Conservation (phyloP, 176 grass and related monocot species). For the Cenchrus fungigraminus region DNA sequence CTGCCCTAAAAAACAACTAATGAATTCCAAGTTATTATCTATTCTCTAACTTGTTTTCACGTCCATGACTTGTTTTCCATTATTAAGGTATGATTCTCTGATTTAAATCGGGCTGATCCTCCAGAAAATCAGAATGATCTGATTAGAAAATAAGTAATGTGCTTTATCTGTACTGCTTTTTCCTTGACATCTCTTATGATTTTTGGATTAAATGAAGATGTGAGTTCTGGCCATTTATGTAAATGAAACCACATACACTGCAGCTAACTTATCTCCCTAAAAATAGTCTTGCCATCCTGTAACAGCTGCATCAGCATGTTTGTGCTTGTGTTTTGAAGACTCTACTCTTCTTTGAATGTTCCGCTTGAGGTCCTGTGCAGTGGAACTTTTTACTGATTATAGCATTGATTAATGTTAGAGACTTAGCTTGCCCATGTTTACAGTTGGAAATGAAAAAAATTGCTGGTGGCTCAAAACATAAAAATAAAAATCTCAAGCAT, state of each 20-base stretch:
- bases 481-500: no score
- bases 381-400: no score
- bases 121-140: not conserved
- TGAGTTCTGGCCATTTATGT: not conserved
- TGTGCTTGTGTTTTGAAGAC: no score
- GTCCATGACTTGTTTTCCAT: not conserved
- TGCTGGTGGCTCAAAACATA: no score
- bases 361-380: no score
- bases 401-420: no score
- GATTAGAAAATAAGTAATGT: conserved; percentile 16
- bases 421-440: no score
- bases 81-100: conserved; percentile 18
- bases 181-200: not conserved
- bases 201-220: not conserved
- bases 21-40: conserved; percentile 2
- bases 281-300: not conserved
- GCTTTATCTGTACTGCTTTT: conserved; percentile 11
- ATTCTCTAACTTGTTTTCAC: conserved; percentile 17
- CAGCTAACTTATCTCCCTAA: not conserved
- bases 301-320: no score
- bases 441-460: no score
- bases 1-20: not conserved
- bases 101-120: not conserved
- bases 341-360: no score
- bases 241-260: conserved; percentile 21